Conservation (phyloP, 2,329 filamentous ascomycete species). For the Arthrobotrys conoides region DNA sequence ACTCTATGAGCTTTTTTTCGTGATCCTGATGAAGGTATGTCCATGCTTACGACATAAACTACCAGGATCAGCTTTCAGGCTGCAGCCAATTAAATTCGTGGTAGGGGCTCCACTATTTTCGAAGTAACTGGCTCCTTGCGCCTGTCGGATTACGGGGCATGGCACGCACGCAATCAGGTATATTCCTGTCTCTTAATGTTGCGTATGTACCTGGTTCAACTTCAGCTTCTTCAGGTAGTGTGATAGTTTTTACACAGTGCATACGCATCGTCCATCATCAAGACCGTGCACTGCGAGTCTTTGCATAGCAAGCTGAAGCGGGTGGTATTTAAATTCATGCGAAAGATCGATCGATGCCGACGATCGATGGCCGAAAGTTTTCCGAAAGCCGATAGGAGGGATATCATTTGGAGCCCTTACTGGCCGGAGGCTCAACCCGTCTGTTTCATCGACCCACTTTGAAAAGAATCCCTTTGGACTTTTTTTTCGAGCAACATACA, state of each 20-base stretch:
- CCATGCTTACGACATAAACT: background rate
- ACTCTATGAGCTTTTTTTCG: slow-evolving; percentile 5
- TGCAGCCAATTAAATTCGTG: background rate
- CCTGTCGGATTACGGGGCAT: slow-evolving; percentile 5
- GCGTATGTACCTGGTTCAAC: slow-evolving; percentile 28
- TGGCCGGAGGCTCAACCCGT: slow-evolving; percentile 26
- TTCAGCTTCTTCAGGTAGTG: slow-evolving; percentile 3
- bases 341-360: slow-evolving; percentile 1
- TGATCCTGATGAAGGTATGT: slow-evolving; percentile 1
- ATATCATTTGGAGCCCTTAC: slow-evolving; percentile 10
- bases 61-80: background rate
- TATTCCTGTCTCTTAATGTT: slow-evolving; percentile 23
- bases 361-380: slow-evolving; percentile 2
- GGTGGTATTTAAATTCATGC: background rate
- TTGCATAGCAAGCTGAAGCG: no score
- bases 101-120: background rate
- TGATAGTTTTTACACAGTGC: slow-evolving; percentile 10
- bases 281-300: slow-evolving; percentile 15
- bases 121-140: slow-evolving; percentile 7
- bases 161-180: slow-evolving; percentile 21
- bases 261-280: slow-evolving; percentile 20
- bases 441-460: slow-evolving; percentile 20
- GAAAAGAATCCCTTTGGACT: background rate
- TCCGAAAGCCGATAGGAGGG: slow-evolving; percentile 27
- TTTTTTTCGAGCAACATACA: background rate